Conservation (phyloP, 805 yeast genomes). For the Lipomyces kockii region DNA sequence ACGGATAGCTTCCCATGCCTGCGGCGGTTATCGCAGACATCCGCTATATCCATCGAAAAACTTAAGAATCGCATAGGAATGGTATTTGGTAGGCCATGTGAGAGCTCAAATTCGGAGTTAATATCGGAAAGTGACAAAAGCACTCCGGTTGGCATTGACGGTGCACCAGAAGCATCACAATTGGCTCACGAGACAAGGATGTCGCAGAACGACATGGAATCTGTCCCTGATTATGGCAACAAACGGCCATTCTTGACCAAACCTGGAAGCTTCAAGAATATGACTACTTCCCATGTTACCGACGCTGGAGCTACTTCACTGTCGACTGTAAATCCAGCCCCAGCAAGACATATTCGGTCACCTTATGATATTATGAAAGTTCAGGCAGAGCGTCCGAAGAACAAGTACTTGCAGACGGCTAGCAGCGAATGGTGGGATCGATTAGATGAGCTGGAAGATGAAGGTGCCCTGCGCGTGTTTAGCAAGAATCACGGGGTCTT, state of each 20-base stretch:
- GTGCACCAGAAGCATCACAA: not conserved
- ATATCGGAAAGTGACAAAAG: not conserved
- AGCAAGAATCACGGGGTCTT: not conserved
- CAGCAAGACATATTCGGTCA: constrained; percentile 10
- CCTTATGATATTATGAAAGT: constrained; percentile 32
- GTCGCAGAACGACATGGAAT: not conserved
- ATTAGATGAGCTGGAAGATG: constrained; percentile 6
- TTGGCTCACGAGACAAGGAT: not conserved
- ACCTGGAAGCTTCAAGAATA: not conserved
- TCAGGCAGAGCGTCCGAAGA: constrained; percentile 2
- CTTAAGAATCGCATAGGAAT: not conserved
- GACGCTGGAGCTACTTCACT: not conserved
- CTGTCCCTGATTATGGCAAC: not conserved
- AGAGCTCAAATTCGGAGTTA: not conserved
- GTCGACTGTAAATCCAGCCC: not conserved
- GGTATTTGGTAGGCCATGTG: constrained; percentile 1
- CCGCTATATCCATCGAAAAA: constrained; percentile 4
- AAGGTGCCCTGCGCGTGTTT: not conserved
- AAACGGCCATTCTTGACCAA: not conserved
- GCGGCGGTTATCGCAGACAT: constrained; percentile 1
- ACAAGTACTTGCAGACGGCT: not conserved
- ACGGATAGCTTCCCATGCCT: not conserved
- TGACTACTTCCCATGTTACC: not conserved
- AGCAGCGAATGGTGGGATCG: constrained; percentile 20
- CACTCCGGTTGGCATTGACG: not conserved